A percentile compares a stretch with the other conserved stretches of the same genome.
Evolutionary conservation across 495 filamentous ascomycete species (phyloP).

Genomic region (Daldinia vernicosa): DNA sequence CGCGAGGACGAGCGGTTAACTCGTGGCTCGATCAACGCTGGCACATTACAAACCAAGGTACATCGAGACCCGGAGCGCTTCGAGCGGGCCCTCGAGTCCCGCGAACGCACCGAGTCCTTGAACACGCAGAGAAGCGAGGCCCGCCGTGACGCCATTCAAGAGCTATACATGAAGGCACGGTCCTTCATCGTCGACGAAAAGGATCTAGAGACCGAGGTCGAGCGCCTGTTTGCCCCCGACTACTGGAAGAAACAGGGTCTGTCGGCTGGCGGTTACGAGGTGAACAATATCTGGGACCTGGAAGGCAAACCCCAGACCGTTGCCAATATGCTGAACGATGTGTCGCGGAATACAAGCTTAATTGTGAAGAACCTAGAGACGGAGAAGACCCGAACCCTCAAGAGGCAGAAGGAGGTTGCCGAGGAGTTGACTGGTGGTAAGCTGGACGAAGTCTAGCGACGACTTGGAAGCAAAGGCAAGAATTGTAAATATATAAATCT

Average conservation of each 20-base stretch:
- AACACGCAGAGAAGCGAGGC: constrained; percentile 46
- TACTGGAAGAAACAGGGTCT: constrained; percentile 36
- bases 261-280: constrained; percentile 18
- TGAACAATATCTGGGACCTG: constrained; percentile 54
- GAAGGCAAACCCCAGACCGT: constrained; percentile 46
- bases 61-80: constrained; percentile 49
- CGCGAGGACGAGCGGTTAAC: constrained; percentile 55
- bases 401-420: constrained; percentile 55
- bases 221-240: constrained; percentile 48
- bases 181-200: constrained; percentile 57
- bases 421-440: constrained; percentile 62
- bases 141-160: constrained; percentile 56
- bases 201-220: constrained; percentile 51
- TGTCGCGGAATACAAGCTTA: constrained; percentile 32
- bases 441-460: constrained; percentile 41
- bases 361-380: constrained; percentile 29
- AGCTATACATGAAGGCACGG: constrained; percentile 58
- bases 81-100: constrained; percentile 41
- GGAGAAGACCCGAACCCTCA: constrained; percentile 38
- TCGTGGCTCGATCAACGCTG: constrained; percentile 48
- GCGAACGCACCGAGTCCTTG: constrained; percentile 32
- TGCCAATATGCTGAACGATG: constrained; percentile 42
- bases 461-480: not conserved
- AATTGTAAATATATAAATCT: constrained; percentile 2
- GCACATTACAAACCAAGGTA: constrained; percentile 45